Evolutionary conservation across 1,284 basidiomycete species (phyloP).

Genomic region (Ceratobasidium papillatum): DNA sequence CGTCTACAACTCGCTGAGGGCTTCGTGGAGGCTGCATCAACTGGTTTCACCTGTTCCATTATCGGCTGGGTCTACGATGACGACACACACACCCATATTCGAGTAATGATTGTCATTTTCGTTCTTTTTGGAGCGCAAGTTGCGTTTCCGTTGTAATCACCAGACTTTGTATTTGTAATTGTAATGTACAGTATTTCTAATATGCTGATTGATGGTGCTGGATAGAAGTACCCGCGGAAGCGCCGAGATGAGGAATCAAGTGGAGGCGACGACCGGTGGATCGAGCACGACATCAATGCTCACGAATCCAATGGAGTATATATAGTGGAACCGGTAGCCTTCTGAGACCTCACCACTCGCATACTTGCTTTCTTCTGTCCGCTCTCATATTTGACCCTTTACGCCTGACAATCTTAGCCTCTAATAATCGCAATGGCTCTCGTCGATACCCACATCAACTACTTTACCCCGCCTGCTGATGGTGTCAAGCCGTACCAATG

Average conservation of each 20-base stretch:
- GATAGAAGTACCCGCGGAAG: not conserved
- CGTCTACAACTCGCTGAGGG: slow-evolving; percentile 53
- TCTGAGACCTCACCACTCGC: not conserved
- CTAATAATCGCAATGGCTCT: slow-evolving; percentile 10
- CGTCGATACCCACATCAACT: slow-evolving; percentile 43
- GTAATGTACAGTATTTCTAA: slow-evolving; percentile 18
- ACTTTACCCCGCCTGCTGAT: slow-evolving; percentile 45
- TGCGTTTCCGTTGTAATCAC: not conserved
- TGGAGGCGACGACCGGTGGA: not conserved
- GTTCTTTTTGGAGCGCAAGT: not conserved
- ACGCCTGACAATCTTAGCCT: not conserved
- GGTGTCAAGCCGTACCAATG: slow-evolving; percentile 43
- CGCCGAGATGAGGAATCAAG: not conserved
- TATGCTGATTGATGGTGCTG: not conserved
- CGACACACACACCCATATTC: slow-evolving; percentile 6
- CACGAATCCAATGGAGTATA: not conserved
- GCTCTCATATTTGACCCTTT: not conserved
- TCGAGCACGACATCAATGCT: slow-evolving; percentile 14
- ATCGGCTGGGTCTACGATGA: slow-evolving; percentile 12
- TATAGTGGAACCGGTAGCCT: not conserved
- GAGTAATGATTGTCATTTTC: slow-evolving; percentile 23
- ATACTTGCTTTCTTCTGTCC: not conserved
- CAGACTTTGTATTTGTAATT: slow-evolving; percentile 6
- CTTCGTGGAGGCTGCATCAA: slow-evolving; percentile 51
- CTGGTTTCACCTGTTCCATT: slow-evolving; percentile 19